Evolutionary conservation across 2,329 filamentous ascomycete genomes (phyloP), one percentile per base, ranked within the genome.

Genomic region (Emmonsiellopsis sp.): DNA sequence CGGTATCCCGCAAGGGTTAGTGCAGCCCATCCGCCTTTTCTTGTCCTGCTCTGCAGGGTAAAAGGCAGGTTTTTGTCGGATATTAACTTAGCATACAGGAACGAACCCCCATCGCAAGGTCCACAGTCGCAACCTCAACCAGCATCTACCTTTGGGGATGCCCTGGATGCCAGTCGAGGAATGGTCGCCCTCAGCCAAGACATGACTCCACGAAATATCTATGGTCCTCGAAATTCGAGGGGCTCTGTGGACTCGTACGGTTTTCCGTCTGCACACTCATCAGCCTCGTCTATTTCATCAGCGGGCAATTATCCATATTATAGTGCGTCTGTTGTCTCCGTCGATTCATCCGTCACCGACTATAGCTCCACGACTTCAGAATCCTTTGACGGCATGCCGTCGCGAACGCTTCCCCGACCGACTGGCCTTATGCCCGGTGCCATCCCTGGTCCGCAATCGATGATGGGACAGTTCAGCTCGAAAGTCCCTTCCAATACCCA

Each of bases 381-480:
- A 63, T 81, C 79, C 56, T 88, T 95, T 55, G 89, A 92, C 65
- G 84, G 86, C 5, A 80, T 88, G 53, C 80, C 83, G 39, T 90
- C 88, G 49, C 81, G 91, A 62, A 92, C 88, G n/a, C 76, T 95
- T 2, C 90, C 91, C 1, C 80, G 88, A 51, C 88, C 90, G 1
- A 83, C 84, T 31, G 84, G 81, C 39, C 74, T 87, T 11, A 66
- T 85, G 53, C 76, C 77, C 31, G 74, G 75, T 43, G 83, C 78
- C 54, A 78, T 84, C 34, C 88, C 89, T 1, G 89, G 90, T 1
- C 91, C 90, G 1, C 88, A 94, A 67, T 94, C 91, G 0, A 96
- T 98, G 90, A 98, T 98, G 93, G 84, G 89, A 51, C 91, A 95
- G 64, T 97, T 97, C 75, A 96, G 88, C 73, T 96, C 92, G 58